Conservation (phyloP, 805 yeast species). For the Myxozyma neglecta region DNA sequence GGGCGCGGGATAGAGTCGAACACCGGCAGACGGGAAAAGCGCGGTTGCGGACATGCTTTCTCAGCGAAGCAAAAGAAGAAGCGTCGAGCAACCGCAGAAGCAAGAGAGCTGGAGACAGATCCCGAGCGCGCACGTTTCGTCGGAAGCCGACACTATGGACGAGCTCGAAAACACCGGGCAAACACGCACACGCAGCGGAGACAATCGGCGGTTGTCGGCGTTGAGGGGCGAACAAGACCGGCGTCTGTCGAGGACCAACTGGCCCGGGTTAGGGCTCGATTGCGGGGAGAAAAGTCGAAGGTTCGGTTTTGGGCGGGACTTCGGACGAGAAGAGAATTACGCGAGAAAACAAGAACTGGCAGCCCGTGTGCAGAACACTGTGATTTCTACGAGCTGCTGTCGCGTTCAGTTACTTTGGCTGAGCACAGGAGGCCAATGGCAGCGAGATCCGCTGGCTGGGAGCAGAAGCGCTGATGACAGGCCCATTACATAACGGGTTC, state of each 20-base stretch:
- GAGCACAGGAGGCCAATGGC: no score
- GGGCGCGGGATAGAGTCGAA: conserved; percentile 4
- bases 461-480: no score
- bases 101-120: neutral
- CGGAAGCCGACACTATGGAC: neutral
- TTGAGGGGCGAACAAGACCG: neutral
- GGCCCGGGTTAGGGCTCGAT: conserved; percentile 11
- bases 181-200: neutral
- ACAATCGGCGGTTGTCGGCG: neutral
- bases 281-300: conserved; percentile 7
- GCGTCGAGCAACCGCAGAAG: no score
- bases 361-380: no score
- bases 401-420: no score
- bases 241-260: neutral
- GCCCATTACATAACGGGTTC: no score
- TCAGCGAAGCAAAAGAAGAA: no score
- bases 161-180: neutral
- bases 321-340: no score
- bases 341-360: no score
- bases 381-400: no score
- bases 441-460: no score
- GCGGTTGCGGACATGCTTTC: conserved; percentile 5
- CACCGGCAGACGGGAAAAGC: conserved; percentile 15
- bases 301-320: neutral
- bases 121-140: neutral